A percentile compares a stretch with the other conserved stretches of the same genome.
These are phyloP conservation scores for Prunus salicina DNA, from an alignment of 306 rosid species.

Conservation along the genomic window DNA sequence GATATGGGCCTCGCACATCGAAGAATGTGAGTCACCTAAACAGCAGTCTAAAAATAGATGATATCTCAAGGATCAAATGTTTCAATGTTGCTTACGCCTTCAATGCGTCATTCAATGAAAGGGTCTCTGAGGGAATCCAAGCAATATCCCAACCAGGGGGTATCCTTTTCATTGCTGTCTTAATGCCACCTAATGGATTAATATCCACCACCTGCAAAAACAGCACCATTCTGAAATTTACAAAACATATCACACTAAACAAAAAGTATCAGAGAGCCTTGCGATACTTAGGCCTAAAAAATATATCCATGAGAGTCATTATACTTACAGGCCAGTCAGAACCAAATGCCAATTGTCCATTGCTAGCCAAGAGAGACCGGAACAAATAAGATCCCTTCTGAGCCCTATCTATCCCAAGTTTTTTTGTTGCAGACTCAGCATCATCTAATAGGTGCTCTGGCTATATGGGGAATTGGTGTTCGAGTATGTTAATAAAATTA, in stretches of 20 bases:
- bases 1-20: not conserved
- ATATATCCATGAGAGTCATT: not conserved
- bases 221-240: conserved; percentile 15
- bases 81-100: conserved; percentile 51
- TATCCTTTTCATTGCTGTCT: conserved; percentile 60
- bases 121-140: conserved; percentile 71
- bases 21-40: not conserved
- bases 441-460: conserved; percentile 79
- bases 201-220: conserved; percentile 55
- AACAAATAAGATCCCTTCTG: conserved; percentile 67
- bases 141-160: conserved; percentile 60
- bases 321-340: conserved; percentile 88
- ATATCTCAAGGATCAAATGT: not conserved
- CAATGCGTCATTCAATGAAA: conserved; percentile 62
- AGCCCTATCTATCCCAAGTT: conserved; percentile 85
- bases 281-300: not conserved
- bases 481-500: not conserved
- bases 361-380: conserved; percentile 51
- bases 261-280: not conserved
- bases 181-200: conserved; percentile 68
- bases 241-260: not conserved
- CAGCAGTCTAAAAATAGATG: not conserved
- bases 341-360: conserved; percentile 62
- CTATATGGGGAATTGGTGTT: conserved; percentile 41
- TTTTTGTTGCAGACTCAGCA: conserved; percentile 49